These are phyloP conservation scores for Crithidia fasciculata DNA, from an alignment of 208 protist genomes.

Conservation along the genomic window DNA sequence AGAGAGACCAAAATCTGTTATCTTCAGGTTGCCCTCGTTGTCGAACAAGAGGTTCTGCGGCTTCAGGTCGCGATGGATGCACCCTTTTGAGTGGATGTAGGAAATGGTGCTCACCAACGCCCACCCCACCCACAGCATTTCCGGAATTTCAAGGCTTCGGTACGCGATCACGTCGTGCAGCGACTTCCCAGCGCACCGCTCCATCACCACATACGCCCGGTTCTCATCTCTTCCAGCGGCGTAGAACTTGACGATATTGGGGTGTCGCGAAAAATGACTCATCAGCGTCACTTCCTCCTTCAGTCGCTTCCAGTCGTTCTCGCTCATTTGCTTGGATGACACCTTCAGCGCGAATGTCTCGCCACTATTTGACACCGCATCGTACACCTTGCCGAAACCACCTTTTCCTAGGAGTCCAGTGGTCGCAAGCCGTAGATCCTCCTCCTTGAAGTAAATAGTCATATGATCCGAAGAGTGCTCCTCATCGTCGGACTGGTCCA, in stretches of 20 bases:
- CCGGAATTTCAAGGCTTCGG: constrained; percentile 56
- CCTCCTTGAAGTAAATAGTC: constrained; percentile 76
- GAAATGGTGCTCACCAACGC: constrained; percentile 82
- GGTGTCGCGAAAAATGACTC: constrained; percentile 86
- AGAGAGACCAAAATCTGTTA: constrained; percentile 93
- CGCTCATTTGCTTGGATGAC: constrained; percentile 84
- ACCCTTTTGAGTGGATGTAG: constrained; percentile 87
- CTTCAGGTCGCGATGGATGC: constrained; percentile 92
- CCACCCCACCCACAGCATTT: constrained; percentile 90
- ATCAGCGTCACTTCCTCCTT: constrained; percentile 86
- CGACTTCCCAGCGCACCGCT: constrained; percentile 74
- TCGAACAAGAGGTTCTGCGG: constrained; percentile 93
- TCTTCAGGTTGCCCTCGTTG: constrained; percentile 87
- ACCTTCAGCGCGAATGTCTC: constrained; percentile 86
- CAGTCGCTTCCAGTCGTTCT: constrained; percentile 83
- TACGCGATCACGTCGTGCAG: constrained; percentile 83
- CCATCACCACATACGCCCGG: constrained; percentile 88
- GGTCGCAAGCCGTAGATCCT: constrained; percentile 68
- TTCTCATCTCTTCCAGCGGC: constrained; percentile 75
- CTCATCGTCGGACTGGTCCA: constrained; percentile 47
- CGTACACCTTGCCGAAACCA: constrained; percentile 86
- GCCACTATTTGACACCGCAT: constrained; percentile 69
- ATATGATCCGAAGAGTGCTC: constrained; percentile 74
- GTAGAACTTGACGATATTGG: constrained; percentile 88
- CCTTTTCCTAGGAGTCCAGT: constrained; percentile 80